phyloP scores from a whole-genome alignment of 768 basidiomycete species.

The Mycena leptocephala region DNA sequence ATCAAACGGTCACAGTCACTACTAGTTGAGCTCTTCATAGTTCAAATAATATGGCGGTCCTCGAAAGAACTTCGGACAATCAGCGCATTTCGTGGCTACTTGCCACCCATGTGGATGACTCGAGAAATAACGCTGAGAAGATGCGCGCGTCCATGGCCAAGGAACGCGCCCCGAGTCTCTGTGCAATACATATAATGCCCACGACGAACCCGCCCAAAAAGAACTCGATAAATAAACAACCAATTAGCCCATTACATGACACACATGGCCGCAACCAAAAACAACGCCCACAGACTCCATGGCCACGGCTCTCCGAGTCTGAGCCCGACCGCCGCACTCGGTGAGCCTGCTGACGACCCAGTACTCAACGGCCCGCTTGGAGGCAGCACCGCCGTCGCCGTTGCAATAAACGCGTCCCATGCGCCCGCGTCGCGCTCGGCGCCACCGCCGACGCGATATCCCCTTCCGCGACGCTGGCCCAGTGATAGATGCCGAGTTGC shows the following conservation, averaged over 20 bases:
- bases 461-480: constrained; percentile 41
- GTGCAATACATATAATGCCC: too few relatives aligned
- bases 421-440: constrained; percentile 52
- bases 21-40: too few relatives aligned
- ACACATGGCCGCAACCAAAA: neutral
- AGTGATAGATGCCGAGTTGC: constrained; percentile 62
- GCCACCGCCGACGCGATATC: constrained; percentile 51
- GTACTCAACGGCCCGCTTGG: constrained; percentile 3
- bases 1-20: too few relatives aligned
- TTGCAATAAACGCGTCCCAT: constrained; percentile 49
- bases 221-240: neutral
- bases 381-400: constrained; percentile 36
- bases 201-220: neutral
- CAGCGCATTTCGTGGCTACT: too few relatives aligned
- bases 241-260: neutral
- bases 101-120: too few relatives aligned
- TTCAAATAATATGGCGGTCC: too few relatives aligned
- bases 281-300: neutral
- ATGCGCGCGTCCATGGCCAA: too few relatives aligned
- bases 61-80: too few relatives aligned
- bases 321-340: neutral
- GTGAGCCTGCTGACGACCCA: neutral
- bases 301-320: neutral
- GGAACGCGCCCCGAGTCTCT: too few relatives aligned
- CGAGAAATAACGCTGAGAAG: too few relatives aligned